Conservation (phyloP, 2,329 filamentous ascomycete genomes). For the Thelonectria rubi region DNA sequence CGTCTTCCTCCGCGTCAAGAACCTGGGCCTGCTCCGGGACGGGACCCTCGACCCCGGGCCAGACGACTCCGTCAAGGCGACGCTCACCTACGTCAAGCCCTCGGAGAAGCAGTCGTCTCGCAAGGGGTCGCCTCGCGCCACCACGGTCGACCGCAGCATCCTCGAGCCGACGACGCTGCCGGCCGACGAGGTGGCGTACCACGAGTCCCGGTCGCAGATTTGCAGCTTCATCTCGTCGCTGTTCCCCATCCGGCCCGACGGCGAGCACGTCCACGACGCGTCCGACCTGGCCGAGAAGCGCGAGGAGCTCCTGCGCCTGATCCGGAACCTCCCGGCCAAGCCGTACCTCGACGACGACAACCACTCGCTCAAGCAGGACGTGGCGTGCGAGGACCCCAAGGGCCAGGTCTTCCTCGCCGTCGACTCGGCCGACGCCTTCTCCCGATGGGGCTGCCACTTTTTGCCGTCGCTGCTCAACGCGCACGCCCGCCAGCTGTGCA, state of each 20-base stretch:
- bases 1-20: conserved; percentile 55
- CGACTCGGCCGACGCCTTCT: conserved; percentile 49
- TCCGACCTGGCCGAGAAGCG: conserved; percentile 18
- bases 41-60: not conserved
- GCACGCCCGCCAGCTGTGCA: conserved; percentile 66
- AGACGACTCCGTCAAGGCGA: conserved; percentile 44
- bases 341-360: conserved; percentile 52
- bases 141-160: conserved; percentile 28
- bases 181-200: conserved; percentile 56
- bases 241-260: conserved; percentile 47
- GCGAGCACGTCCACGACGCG: conserved; percentile 45
- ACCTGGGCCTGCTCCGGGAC: conserved; percentile 22
- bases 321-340: conserved; percentile 48
- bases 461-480: conserved; percentile 65
- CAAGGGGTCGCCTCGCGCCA: conserved; percentile 8
- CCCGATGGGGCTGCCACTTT: conserved; percentile 66
- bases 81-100: conserved; percentile 48
- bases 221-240: conserved; percentile 59
- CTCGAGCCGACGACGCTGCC: conserved; percentile 40
- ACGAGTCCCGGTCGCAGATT: conserved; percentile 59
- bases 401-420: conserved; percentile 64
- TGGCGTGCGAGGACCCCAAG: conserved; percentile 52
- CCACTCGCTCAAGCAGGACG: conserved; percentile 58
- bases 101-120: not conserved
- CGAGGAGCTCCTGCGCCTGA: conserved; percentile 44